Evolutionary conservation across 805 yeast genomes (phyloP).

Genomic region (Pichia californica): DNA sequence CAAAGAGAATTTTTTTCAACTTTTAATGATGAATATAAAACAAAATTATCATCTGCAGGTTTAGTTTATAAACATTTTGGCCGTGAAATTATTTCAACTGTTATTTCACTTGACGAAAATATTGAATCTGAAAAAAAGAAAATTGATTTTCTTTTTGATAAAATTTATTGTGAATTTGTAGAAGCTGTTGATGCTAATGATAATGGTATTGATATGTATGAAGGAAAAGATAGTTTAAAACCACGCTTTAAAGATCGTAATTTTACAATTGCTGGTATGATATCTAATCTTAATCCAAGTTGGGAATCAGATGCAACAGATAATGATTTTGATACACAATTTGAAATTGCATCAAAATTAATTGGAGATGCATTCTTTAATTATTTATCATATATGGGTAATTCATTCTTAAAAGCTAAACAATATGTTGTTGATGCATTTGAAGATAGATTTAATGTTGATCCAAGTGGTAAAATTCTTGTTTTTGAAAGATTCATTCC

Average conservation of each 20-base stretch:
- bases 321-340: conserved; percentile 58
- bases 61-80: conserved; percentile 85
- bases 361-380: conserved; percentile 79
- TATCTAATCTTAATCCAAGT: conserved; percentile 74
- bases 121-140: conserved; percentile 25
- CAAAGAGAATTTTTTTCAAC: conserved; percentile 84
- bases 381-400: conserved; percentile 63
- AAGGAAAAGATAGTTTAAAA: conserved; percentile 40
- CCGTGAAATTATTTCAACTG: conserved; percentile 53
- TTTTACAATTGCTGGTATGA: conserved; percentile 71
- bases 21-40: conserved; percentile 54
- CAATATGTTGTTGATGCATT: conserved; percentile 69
- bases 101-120: conserved; percentile 35
- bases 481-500: conserved; percentile 76
- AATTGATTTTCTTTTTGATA: conserved; percentile 59
- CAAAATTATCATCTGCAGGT: conserved; percentile 92
- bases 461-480: conserved; percentile 66
- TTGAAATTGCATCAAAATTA: conserved; percentile 62
- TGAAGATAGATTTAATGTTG: conserved; percentile 49
- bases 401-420: conserved; percentile 89
- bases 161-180: conserved; percentile 78
- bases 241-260: conserved; percentile 67
- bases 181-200: conserved; percentile 96
- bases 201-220: conserved; percentile 78
- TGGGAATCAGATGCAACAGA: conserved; percentile 72